Conservation (phyloP, 768 basidiomycete species). For the Tulasnella sp. region DNA sequence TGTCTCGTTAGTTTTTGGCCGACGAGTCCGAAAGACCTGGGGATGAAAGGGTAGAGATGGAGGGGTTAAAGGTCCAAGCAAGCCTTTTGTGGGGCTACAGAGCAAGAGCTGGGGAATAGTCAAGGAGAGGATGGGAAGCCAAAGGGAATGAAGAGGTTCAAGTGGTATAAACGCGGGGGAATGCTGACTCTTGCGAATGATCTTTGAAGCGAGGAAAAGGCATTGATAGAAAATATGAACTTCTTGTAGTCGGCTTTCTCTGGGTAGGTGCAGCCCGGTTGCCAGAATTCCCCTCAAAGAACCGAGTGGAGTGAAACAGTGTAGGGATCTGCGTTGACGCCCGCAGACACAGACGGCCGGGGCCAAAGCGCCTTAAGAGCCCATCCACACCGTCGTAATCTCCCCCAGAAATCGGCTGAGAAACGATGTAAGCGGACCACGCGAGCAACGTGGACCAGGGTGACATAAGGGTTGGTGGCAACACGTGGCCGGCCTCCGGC, state of each 20-base stretch:
- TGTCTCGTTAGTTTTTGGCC: not conserved
- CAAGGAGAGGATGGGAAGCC: not conserved
- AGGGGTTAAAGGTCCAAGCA: not conserved
- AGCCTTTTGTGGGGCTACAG: not conserved
- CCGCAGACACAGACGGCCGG: not conserved
- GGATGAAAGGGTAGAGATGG: not conserved
- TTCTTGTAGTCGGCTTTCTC: not conserved
- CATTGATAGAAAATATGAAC: not conserved
- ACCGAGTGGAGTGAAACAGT: not conserved
- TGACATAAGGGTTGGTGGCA: not conserved
- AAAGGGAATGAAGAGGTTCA: not conserved
- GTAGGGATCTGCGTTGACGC: conserved; percentile 4
- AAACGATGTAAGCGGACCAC: conserved; percentile 16
- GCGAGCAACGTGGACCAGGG: conserved; percentile 27
- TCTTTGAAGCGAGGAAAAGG: conserved; percentile 4
- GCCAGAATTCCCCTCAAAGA: not conserved
- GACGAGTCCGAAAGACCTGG: not conserved
- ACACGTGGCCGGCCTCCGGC: conserved; percentile 27
- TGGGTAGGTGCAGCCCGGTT: not conserved
- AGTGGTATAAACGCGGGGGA: conserved; percentile 4
- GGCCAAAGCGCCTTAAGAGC: not conserved
- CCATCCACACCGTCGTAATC: not conserved
- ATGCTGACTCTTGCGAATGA: not conserved
- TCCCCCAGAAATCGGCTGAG: not conserved
- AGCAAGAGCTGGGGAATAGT: not conserved